phyloP scores from a whole-genome alignment of 75 land plant genomes.

The Cunninghamia lanceolata region DNA sequence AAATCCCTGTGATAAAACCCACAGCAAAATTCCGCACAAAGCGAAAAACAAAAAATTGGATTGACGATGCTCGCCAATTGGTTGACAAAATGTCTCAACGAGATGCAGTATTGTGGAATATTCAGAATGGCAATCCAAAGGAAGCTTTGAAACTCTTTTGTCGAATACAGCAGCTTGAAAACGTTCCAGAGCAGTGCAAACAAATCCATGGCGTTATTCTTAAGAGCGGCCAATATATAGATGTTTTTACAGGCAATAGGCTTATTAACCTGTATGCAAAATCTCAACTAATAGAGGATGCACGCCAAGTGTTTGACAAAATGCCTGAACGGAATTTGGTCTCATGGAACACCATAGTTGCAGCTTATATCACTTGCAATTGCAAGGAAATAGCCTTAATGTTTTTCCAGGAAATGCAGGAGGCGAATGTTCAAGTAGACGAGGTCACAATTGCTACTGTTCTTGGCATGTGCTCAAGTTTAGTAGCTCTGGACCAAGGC shows the following conservation, averaged over 20 bases:
- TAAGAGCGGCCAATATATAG: neutral
- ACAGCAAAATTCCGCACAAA: neutral
- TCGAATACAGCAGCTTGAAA: neutral
- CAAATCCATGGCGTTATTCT: conserved; percentile 1
- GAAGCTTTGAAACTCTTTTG: neutral
- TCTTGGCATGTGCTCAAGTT: conserved; percentile 20
- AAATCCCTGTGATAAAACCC: neutral
- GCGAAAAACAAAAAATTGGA: neutral
- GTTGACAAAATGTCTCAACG: neutral
- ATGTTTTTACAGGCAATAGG: conserved; percentile 14
- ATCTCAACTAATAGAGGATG: conserved; percentile 8
- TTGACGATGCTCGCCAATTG: neutral
- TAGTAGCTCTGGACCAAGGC: conserved; percentile 24
- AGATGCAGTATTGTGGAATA: neutral
- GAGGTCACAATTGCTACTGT: conserved; percentile 18
- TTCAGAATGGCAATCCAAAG: neutral
- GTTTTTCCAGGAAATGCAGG: conserved; percentile 12
- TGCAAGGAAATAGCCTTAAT: conserved; percentile 12
- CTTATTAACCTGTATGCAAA: conserved; percentile 18
- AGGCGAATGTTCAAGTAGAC: neutral
- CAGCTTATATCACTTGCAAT: conserved; percentile 9
- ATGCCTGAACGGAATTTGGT: conserved; percentile 14
- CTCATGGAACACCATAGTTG: conserved; percentile 22
- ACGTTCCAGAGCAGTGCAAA: neutral
- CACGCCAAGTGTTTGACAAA: conserved; percentile 15